Conservation (phyloP, 108 stramenopile genomes). For the Cylindrotheca fusiformis region DNA sequence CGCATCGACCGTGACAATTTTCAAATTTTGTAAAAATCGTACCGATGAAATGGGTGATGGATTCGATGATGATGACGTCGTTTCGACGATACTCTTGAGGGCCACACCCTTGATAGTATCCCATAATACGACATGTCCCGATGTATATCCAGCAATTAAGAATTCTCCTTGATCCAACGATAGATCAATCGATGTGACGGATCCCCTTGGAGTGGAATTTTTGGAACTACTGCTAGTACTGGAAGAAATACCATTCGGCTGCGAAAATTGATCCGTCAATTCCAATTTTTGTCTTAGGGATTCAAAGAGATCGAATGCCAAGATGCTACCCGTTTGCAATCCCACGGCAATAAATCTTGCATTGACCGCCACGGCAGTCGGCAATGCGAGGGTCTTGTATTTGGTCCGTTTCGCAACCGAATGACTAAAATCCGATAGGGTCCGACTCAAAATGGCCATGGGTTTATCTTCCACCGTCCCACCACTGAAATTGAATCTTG, state of each 20-base stretch:
- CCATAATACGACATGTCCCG: constrained; percentile 77
- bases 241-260: constrained; percentile 13
- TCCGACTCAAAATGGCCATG: constrained; percentile 15
- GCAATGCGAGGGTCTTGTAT: constrained; percentile 21
- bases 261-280: neutral
- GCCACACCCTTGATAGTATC: constrained; percentile 71
- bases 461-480: constrained; percentile 45
- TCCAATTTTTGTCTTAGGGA: constrained; percentile 66
- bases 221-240: neutral
- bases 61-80: no score
- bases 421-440: constrained; percentile 5
- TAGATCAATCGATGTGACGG: constrained; percentile 83
- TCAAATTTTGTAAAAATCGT: constrained; percentile 53
- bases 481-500: constrained; percentile 48
- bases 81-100: constrained; percentile 48
- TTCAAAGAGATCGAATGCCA: constrained; percentile 88
- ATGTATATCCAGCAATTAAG: constrained; percentile 69
- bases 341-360: constrained; percentile 89
- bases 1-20: constrained; percentile 77
- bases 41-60: constrained; percentile 64
- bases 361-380: constrained; percentile 76
- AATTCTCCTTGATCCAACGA: constrained; percentile 54
- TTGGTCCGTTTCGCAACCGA: constrained; percentile 3
- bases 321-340: constrained; percentile 67
- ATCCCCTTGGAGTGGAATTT: constrained; percentile 26